Evolutionary conservation across 495 filamentous ascomycete genomes (phyloP).

Genomic region (Tuber umbilicatum): DNA sequence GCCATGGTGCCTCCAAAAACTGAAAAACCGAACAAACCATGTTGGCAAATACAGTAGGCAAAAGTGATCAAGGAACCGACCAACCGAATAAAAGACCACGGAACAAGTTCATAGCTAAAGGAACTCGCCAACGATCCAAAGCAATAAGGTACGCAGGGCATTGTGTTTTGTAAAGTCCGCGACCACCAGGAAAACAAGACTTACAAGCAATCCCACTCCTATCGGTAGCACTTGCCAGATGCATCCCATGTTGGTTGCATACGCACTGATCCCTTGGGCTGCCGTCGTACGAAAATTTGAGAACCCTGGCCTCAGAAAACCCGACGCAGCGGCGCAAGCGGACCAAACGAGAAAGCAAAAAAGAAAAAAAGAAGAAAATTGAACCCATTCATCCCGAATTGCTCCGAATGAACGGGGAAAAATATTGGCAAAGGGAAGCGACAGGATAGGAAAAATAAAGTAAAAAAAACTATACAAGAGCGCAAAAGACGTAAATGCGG

Average conservation of each 20-base stretch:
- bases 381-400: not conserved
- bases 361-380: not conserved
- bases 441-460: not conserved
- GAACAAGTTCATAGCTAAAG: not conserved
- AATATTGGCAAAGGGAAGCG: not conserved
- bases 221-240: constrained; percentile 33
- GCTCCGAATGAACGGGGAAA: not conserved
- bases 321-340: constrained; percentile 20
- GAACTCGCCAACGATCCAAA: not conserved
- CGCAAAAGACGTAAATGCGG: not conserved
- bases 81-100: not conserved
- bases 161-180: not conserved
- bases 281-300: constrained; percentile 18
- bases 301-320: constrained; percentile 15
- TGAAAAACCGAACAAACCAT: not conserved
- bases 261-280: constrained; percentile 11
- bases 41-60: not conserved
- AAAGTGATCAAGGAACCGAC: not conserved
- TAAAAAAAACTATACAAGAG: constrained; percentile 9
- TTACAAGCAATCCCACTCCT: constrained; percentile 10
- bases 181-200: constrained; percentile 18
- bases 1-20: not conserved
- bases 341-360: not conserved
- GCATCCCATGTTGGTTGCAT: constrained; percentile 7
- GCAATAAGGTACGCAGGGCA: not conserved